Evolutionary conservation across 768 basidiomycete species (phyloP).

Genomic region (Termitomyces sp.): DNA sequence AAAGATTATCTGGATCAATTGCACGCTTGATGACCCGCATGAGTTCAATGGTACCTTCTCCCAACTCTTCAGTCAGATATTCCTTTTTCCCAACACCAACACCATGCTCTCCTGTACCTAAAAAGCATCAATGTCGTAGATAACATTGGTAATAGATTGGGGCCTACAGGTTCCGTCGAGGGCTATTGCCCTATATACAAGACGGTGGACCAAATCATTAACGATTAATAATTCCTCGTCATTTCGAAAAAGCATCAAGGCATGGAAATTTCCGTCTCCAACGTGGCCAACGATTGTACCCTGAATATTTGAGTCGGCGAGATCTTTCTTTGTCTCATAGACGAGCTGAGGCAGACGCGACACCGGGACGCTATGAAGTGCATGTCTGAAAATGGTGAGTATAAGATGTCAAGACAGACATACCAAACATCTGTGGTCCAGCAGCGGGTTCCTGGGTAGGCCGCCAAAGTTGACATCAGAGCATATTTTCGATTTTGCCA

Average conservation of each 20-base stretch:
- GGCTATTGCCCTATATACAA: constrained; percentile 68
- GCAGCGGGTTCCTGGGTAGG: constrained; percentile 59
- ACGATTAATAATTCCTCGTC: constrained; percentile 57
- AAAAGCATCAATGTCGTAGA: constrained; percentile 4
- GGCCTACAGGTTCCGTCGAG: constrained; percentile 75
- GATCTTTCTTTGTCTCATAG: constrained; percentile 77
- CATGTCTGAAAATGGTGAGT: not conserved
- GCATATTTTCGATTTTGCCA: constrained; percentile 90
- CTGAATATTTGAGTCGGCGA: constrained; percentile 50
- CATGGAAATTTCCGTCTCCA: constrained; percentile 67
- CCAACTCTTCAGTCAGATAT: constrained; percentile 82
- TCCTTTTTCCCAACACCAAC: constrained; percentile 86
- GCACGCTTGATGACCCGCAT: constrained; percentile 85
- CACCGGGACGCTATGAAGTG: constrained; percentile 56
- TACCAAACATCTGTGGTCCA: constrained; percentile 95
- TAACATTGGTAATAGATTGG: not conserved
- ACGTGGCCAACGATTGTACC: constrained; percentile 84
- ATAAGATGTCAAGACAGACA: constrained; percentile 15
- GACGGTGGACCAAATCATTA: constrained; percentile 62
- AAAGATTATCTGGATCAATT: constrained; percentile 75
- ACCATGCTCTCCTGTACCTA: constrained; percentile 86
- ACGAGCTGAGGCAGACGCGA: constrained; percentile 69
- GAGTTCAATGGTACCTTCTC: constrained; percentile 74
- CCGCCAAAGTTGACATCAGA: constrained; percentile 65
- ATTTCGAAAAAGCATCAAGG: constrained; percentile 55